Evolutionary conservation across 1,284 basidiomycete species (phyloP).

Genomic region (Leucoagaricus sp.): DNA sequence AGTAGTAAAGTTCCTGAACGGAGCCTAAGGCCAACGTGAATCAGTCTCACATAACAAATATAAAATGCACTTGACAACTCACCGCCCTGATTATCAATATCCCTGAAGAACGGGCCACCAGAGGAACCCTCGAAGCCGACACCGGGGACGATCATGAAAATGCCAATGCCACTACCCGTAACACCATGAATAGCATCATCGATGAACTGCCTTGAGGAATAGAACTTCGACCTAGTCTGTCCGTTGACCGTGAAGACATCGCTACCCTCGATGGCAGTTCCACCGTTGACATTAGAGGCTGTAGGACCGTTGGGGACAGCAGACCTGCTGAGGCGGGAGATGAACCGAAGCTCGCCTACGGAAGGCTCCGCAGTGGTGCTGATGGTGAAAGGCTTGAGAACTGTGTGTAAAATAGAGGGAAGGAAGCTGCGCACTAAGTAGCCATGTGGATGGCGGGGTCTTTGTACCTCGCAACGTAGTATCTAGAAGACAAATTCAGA

Average conservation of each 20-base stretch:
- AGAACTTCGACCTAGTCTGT: slow-evolving; percentile 43
- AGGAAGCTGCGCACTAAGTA: slow-evolving; percentile 32
- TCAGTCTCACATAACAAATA: neutral
- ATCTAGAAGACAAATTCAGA: slow-evolving; percentile 19
- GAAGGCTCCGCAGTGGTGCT: slow-evolving; percentile 34
- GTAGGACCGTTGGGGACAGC: slow-evolving; percentile 32
- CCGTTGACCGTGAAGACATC: slow-evolving; percentile 37
- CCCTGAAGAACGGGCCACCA: slow-evolving; percentile 43
- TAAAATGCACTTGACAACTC: slow-evolving; percentile 2
- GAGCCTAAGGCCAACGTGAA: slow-evolving; percentile 18
- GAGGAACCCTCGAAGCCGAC: slow-evolving; percentile 42
- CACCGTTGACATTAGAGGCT: slow-evolving; percentile 31
- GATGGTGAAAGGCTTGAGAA: neutral
- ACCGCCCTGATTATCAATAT: slow-evolving; percentile 37
- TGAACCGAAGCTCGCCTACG: slow-evolving; percentile 42
- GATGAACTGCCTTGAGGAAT: slow-evolving; percentile 39
- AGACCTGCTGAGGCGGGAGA: slow-evolving; percentile 35
- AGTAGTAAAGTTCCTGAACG: slow-evolving; percentile 36
- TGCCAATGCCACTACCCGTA: slow-evolving; percentile 37
- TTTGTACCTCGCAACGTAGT: slow-evolving; percentile 36
- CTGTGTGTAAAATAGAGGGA: neutral
- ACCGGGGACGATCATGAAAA: slow-evolving; percentile 41
- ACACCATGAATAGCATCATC: slow-evolving; percentile 42
- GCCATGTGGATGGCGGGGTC: slow-evolving; percentile 38
- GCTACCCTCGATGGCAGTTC: slow-evolving; percentile 39